Evolutionary conservation across 2,329 filamentous ascomycete species (phyloP), one percentile per base, ranked within the genome.

Genomic region (Helotiales sp.): DNA sequence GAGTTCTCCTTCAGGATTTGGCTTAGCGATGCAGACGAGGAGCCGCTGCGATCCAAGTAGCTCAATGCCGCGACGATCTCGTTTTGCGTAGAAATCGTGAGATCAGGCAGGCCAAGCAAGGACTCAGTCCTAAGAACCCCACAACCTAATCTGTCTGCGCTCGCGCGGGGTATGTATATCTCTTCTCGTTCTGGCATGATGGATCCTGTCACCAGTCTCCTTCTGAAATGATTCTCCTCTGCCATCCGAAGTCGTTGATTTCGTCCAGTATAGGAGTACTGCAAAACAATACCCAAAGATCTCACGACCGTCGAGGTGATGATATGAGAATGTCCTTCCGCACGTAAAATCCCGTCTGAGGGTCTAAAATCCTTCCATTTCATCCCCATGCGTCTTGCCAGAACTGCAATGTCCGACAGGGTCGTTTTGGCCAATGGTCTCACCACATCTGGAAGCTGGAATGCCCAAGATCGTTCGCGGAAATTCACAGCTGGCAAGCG

Each of bases 321-420:
- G 24, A 65, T 72, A 32, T 77, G 74, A 10, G 63, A 69, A 45
- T 69, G 66, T 5, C 75, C 76, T 65, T 75, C 74, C 13, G 76
- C 76, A 34, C 71, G 66, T 30, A 78, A 45, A 20, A 70, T 72
- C 10, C 76, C 76, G 61, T 72, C 69, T n/a, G 59, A 66, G 11
- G 72, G 72, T 47, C 71, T 66, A 57, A 77, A 76, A 1, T 70
- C 70, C 55, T 71, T 72, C 76, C 76, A 78, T 50, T 70, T 65
- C 76, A 77, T 77, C 10, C 76, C 76, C 64, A 77, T 68, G 6
- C 75, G 69, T 34, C 74, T 63, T 10, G 75, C 75, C n/a, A 77
- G 63, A 17, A 77, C 64, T 17, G 72, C 71, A 47, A 77, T 71
- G 60, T 75, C 74, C 10, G 69, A 70, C 2, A 77, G 54, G 1